These are phyloP conservation scores for Pharus latifolius DNA, from an alignment of 176 grass and related monocot genomes.

Conservation along the genomic window DNA sequence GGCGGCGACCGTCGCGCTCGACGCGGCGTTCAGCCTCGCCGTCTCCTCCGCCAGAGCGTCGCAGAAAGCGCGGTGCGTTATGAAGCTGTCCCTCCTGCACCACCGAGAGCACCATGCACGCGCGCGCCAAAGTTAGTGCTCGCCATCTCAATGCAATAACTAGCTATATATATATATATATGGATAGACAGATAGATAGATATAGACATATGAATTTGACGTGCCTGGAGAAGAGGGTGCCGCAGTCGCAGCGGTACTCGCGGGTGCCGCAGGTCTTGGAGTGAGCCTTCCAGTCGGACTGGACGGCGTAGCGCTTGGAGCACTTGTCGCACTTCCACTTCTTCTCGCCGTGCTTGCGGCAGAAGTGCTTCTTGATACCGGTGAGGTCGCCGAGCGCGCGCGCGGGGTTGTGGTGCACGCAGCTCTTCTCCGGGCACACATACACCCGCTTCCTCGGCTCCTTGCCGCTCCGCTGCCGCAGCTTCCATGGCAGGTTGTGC, in stretches of 20 bases:
- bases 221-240: slow-evolving; percentile 71
- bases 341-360: slow-evolving; percentile 98
- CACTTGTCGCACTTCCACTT: slow-evolving; percentile 99
- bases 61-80: slow-evolving; percentile 87
- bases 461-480: slow-evolving; percentile 70
- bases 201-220: too few relatives aligned
- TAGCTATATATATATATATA: background rate
- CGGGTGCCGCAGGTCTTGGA: slow-evolving; percentile 81
- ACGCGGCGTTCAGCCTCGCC: slow-evolving; percentile 40
- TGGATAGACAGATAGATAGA: background rate
- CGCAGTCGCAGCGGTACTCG: slow-evolving; percentile 92
- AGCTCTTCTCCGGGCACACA: slow-evolving; percentile 78
- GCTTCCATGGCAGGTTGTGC: slow-evolving; percentile 88
- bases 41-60: slow-evolving; percentile 80
- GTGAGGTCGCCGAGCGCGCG: slow-evolving; percentile 86
- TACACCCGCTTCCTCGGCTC: slow-evolving; percentile 78
- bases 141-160: background rate
- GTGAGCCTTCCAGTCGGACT: slow-evolving; percentile 99
- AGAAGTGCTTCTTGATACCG: slow-evolving; percentile 98
- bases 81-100: slow-evolving; percentile 74
- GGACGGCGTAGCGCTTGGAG: slow-evolving; percentile 75
- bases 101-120: background rate
- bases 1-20: background rate
- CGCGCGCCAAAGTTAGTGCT: background rate
- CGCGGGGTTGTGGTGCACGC: slow-evolving; percentile 80